Conservation (phyloP, 192 early-diverging fungal species). For the Podila minutissima region DNA sequence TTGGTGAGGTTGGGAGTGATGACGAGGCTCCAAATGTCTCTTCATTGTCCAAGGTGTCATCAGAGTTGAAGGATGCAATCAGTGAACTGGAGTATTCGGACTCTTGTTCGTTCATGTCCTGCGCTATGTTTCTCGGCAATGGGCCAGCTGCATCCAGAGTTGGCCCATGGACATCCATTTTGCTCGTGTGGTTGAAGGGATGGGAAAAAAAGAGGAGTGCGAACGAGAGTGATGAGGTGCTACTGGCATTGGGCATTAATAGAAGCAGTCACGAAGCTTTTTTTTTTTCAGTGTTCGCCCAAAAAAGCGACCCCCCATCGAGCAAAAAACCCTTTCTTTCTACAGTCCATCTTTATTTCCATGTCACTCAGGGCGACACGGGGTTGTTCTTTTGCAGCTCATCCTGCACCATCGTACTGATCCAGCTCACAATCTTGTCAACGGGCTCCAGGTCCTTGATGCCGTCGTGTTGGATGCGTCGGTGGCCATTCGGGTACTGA, state of each 20-base stretch:
- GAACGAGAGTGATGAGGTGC: neutral
- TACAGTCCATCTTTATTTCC: neutral
- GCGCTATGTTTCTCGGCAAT: neutral
- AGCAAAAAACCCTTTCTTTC: neutral
- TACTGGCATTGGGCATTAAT: neutral
- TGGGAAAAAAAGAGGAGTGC: neutral
- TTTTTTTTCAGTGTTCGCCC: no score
- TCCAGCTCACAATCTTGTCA: conserved; percentile 44
- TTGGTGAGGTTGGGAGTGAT: neutral
- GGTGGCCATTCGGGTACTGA: conserved; percentile 24
- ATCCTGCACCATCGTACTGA: conserved; percentile 13
- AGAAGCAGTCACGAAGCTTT: neutral
- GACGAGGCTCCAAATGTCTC: neutral
- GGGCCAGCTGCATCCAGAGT: conserved; percentile 1
- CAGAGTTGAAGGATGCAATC: neutral
- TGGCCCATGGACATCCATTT: neutral
- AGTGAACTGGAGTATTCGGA: neutral
- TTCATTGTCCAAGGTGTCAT: neutral
- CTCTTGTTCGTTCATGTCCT: neutral
- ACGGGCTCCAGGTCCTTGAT: conserved; percentile 30
- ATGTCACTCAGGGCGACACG: conserved; percentile 4
- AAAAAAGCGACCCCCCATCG: neutral
- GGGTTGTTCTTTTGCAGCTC: conserved; percentile 43
- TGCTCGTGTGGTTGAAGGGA: neutral
- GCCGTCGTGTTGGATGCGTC: conserved; percentile 32